Evolutionary conservation across 225 moss, liverwort and hornwort genomes (phyloP).

Genomic region (Antitrichia curtipendula): DNA sequence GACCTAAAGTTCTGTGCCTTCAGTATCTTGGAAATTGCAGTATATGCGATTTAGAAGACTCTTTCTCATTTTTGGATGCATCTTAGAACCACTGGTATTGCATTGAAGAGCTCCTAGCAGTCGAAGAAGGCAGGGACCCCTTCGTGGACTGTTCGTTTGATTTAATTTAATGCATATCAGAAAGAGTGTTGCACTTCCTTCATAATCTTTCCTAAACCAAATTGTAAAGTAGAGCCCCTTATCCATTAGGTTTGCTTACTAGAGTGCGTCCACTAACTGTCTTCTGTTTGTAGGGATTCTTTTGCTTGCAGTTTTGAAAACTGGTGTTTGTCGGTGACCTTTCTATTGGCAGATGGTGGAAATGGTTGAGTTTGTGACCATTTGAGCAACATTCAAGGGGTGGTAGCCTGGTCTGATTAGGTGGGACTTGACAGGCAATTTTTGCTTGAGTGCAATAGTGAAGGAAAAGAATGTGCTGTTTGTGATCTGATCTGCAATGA

Average conservation of each 20-base stretch:
- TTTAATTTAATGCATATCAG: not conserved
- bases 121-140: not conserved
- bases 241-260: not conserved
- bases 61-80: not conserved
- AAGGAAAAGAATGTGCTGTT: slow-evolving; percentile 29
- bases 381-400: slow-evolving; percentile 84
- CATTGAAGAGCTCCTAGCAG: not conserved
- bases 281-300: slow-evolving; percentile 47
- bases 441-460: slow-evolving; percentile 50
- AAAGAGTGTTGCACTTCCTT: not conserved
- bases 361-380: slow-evolving; percentile 67
- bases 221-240: not conserved
- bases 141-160: not conserved
- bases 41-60: not conserved
- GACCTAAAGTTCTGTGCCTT: not conserved
- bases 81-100: not conserved
- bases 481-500: slow-evolving; percentile 51
- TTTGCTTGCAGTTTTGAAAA: slow-evolving; percentile 50
- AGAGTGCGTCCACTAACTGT: slow-evolving; percentile 43
- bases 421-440: slow-evolving; percentile 85
- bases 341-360: slow-evolving; percentile 92
- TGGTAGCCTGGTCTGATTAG: slow-evolving; percentile 89
- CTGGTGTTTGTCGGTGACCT: slow-evolving; percentile 56
- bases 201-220: not conserved
- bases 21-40: not conserved